A percentile compares a stretch with the other conserved stretches of the same genome.
phyloP scores from a whole-genome alignment of 164 flowering plant species.

The grape (Vitis vinifera) region DNA sequence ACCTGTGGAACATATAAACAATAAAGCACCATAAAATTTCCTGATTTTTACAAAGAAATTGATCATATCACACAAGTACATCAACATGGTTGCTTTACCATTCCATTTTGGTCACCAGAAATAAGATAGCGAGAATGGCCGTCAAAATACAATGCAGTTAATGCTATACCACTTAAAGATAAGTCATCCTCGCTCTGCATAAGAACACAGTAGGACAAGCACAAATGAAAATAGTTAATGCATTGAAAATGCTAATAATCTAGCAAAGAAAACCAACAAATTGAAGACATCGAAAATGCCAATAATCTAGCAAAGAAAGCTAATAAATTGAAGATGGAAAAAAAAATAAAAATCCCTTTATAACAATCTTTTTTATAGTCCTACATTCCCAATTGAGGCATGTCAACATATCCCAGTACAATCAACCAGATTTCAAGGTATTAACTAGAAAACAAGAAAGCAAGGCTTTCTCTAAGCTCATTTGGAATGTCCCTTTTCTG shows the following conservation, averaged over 20 bases:
- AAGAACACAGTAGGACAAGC: conserved; percentile 3
- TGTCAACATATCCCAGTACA: neutral
- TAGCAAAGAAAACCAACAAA: neutral
- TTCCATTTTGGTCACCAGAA: conserved; percentile 90
- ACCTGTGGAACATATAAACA: conserved; percentile 43
- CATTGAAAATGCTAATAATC: neutral
- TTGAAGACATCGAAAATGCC: neutral
- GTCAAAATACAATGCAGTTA: conserved; percentile 71
- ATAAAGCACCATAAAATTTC: neutral
- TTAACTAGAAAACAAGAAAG: neutral
- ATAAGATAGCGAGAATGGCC: conserved; percentile 54
- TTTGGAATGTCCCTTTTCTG: too few species aligned
- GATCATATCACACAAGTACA: conserved; percentile 9
- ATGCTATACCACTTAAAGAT: conserved; percentile 58
- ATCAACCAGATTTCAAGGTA: neutral
- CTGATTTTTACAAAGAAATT: neutral
- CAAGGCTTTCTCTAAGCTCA: too few species aligned
- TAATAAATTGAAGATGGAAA: too few species aligned
- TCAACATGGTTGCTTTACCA: conserved; percentile 36
- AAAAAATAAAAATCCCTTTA: neutral
- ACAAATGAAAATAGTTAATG: neutral
- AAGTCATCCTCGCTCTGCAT: conserved; percentile 71
- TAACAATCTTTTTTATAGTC: neutral
- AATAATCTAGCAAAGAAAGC: neutral
- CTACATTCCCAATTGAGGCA: neutral